Evolutionary conservation across 2,329 filamentous ascomycete genomes (phyloP).

Genomic region (Colletotrichum lindemuthianum): DNA sequence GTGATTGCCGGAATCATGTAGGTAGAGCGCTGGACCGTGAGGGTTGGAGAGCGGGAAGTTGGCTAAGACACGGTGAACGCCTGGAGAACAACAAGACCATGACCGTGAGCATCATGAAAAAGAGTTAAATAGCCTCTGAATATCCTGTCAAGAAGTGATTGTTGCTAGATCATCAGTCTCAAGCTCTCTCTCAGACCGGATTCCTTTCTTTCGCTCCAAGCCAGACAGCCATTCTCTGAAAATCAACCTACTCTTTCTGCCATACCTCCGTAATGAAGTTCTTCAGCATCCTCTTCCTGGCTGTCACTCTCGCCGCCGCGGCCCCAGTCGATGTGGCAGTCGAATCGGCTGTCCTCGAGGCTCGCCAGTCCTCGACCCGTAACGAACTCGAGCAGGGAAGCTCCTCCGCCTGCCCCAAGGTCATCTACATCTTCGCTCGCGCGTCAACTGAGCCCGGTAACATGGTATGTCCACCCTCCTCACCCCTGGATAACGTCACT

Average conservation of each 20-base stretch:
- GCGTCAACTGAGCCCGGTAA: slow-evolving; percentile 51
- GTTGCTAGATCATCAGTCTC: slow-evolving; percentile 13
- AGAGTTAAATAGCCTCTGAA: slow-evolving; percentile 18
- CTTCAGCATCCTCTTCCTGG: slow-evolving; percentile 35
- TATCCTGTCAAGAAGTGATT: background rate
- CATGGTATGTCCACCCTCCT: slow-evolving; percentile 42
- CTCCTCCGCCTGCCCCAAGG: slow-evolving; percentile 45
- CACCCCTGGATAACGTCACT: background rate
- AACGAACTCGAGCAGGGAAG: slow-evolving; percentile 44
- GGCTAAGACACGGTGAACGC: background rate
- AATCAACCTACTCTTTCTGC: slow-evolving; percentile 1
- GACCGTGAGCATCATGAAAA: background rate
- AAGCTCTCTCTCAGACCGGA: slow-evolving; percentile 22
- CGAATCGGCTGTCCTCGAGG: slow-evolving; percentile 20
- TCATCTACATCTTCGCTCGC: slow-evolving; percentile 53
- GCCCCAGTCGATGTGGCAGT: slow-evolving; percentile 30
- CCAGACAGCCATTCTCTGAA: slow-evolving; percentile 5
- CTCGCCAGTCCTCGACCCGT: slow-evolving; percentile 39
- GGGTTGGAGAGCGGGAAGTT: background rate
- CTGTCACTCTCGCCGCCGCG: slow-evolving; percentile 31
- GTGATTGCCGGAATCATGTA: slow-evolving; percentile 6
- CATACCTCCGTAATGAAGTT: slow-evolving; percentile 38
- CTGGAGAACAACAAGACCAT: background rate
- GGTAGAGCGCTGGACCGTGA: background rate
- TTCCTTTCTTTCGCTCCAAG: slow-evolving; percentile 22